Evolutionary conservation across 208 protist species (phyloP).

Genomic region (Trichomonas gallinae): DNA sequence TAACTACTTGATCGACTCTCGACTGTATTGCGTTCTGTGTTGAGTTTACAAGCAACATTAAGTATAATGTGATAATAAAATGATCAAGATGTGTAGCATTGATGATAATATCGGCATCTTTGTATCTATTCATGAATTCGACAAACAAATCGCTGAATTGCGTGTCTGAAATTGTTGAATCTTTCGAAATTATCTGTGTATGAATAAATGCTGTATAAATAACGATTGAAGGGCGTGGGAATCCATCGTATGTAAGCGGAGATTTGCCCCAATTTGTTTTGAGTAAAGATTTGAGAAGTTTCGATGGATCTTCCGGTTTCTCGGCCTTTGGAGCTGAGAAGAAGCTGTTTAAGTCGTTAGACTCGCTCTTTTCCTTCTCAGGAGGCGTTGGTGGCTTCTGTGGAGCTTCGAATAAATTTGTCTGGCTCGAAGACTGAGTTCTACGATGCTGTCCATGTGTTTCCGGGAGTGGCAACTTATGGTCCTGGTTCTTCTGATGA

Average conservation of each 20-base stretch:
- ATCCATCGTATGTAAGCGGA: background rate
- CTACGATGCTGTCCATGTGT: background rate
- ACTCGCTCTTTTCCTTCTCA: background rate
- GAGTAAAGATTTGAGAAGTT: background rate
- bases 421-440: background rate
- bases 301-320: background rate
- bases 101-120: background rate
- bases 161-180: background rate
- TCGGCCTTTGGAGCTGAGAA: background rate
- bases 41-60: background rate
- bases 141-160: background rate
- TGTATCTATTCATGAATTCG: background rate
- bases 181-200: background rate
- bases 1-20: background rate
- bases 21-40: background rate
- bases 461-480: background rate
- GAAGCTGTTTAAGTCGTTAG: background rate
- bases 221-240: background rate
- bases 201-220: background rate
- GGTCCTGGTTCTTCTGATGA: background rate
- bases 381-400: too few species aligned
- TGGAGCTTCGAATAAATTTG: background rate
- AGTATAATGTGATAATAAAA: background rate
- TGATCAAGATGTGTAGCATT: background rate
- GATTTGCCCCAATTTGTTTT: background rate